Percentiles rank a stretch among this genome's conserved stretches.
Conservation (phyloP, 331 rosid genomes). For the Stylosanthes scabra region DNA sequence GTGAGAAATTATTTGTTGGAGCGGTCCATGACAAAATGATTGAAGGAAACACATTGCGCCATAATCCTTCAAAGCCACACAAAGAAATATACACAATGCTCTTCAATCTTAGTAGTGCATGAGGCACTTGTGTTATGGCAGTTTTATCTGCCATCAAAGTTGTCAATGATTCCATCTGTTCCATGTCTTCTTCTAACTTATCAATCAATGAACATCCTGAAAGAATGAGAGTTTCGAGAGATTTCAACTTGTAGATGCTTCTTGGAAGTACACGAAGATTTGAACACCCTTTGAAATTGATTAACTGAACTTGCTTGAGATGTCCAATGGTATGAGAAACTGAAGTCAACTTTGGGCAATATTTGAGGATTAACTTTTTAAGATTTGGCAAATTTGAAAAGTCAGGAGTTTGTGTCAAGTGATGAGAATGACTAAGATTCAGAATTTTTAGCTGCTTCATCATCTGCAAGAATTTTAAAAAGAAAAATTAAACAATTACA, state of each 20-base stretch:
- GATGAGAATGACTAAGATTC: slow-evolving; percentile 52
- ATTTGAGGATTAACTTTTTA: slow-evolving; percentile 34
- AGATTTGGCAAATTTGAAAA: slow-evolving; percentile 54
- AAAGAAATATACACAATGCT: slow-evolving; percentile 45
- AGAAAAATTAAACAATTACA: neutral
- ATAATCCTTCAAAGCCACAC: slow-evolving; percentile 37
- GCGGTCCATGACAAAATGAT: slow-evolving; percentile 44
- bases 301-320: slow-evolving; percentile 26
- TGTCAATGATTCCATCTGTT: slow-evolving; percentile 49
- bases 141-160: slow-evolving; percentile 44
- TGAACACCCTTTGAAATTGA: slow-evolving; percentile 53
- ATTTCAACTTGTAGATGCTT: slow-evolving; percentile 37
- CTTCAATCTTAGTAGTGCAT: slow-evolving; percentile 27
- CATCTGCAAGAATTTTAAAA: slow-evolving; percentile 18
- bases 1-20: slow-evolving; percentile 23
- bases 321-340: slow-evolving; percentile 41
- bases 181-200: slow-evolving; percentile 38
- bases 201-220: slow-evolving; percentile 52
- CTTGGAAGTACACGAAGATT: slow-evolving; percentile 38
- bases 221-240: slow-evolving; percentile 44
- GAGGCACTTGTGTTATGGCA: slow-evolving; percentile 36
- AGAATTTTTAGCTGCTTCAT: slow-evolving; percentile 47
- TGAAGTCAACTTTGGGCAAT: slow-evolving; percentile 9
- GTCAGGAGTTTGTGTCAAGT: slow-evolving; percentile 44
- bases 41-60: slow-evolving; percentile 39